A percentile compares a stretch with the other conserved stretches of the same genome.
These are phyloP conservation scores for Coemansia sp. DNA, from an alignment of 192 early-diverging fungal genomes.

Conservation along the genomic window DNA sequence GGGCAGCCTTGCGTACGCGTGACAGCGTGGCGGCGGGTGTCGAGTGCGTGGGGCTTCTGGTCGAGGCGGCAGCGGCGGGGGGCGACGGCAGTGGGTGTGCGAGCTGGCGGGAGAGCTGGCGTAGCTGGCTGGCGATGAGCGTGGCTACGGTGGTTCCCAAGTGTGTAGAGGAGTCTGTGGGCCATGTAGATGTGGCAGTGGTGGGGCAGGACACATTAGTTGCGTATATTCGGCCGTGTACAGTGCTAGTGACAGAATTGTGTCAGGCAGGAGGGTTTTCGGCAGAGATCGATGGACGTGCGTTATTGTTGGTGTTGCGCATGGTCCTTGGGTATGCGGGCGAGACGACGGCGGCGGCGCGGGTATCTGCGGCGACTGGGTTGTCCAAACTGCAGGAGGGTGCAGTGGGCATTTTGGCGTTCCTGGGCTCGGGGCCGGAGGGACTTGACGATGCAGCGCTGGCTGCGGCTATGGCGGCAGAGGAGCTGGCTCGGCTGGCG, in stretches of 20 bases:
- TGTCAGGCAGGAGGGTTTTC: not conserved
- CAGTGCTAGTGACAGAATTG: constrained; percentile 4
- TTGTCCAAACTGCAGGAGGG: constrained; percentile 63
- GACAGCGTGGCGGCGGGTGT: constrained; percentile 22
- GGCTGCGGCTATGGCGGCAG: constrained; percentile 7
- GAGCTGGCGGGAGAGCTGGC: constrained; percentile 22
- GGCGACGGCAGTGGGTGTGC: not conserved
- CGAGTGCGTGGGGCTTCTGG: constrained; percentile 12
- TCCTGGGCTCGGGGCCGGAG: too few relatives aligned
- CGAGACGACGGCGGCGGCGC: too few relatives aligned
- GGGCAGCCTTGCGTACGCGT: constrained; percentile 13
- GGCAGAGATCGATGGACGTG: constrained; percentile 7
- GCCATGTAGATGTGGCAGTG: constrained; percentile 8
- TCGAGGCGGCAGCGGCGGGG: not conserved
- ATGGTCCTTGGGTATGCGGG: constrained; percentile 14
- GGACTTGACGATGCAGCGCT: constrained; percentile 7
- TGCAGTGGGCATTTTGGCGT: constrained; percentile 63
- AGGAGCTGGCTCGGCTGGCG: constrained; percentile 26
- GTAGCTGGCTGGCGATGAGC: constrained; percentile 23
- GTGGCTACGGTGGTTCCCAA: constrained; percentile 2
- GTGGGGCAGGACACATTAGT: constrained; percentile 30
- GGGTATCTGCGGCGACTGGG: constrained; percentile 53
- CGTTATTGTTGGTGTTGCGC: constrained; percentile 13
- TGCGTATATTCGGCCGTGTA: constrained; percentile 13
- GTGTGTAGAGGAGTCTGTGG: not conserved